Base-by-base conservation (phyloP, 495 filamentous ascomycete genomes). In the Neurospora sp. region DNA sequence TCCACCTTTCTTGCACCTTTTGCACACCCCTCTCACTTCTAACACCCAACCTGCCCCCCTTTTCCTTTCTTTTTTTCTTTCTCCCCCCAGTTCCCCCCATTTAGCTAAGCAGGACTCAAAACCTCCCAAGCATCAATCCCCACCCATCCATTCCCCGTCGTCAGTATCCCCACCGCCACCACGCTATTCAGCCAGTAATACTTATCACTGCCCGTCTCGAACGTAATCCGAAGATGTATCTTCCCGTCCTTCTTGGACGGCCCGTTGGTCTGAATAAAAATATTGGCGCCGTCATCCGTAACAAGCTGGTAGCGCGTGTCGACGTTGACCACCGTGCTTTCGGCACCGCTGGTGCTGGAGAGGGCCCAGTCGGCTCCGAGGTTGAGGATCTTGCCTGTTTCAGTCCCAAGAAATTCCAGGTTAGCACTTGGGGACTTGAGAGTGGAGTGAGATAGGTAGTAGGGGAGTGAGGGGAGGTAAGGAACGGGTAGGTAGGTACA, bases 361-460 rank as follows among this genome's bases (percentile, higher is more conserved):
- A 80, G 71, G 8, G 75, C 77, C 78, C 78, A 80, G 72, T 78
- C 78, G 9, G 78, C 78, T 40, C 78, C 78, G 35, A 79, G 76
- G 59, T 77, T 61, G 59, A 75, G 73, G n/a, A 79, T 72, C 35
- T 75, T 79, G 70, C 27, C 22, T 22, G 22, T 22, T 22, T 22
- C 22, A 1, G 22, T 22, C 22, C 22, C n/a, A 22, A 22, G 22
- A 22, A 22, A 22, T 22, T 22, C 22, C 22, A 22, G 22, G 22
- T 22, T 22, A 22, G 22, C 0, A 22, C 22, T 22, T 22, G 22
- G 22, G 1, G 22, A 22, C 22, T 22, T 22, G 22, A 22, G 22
- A 22, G 22, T 22, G 22, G 22, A 22, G 22, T 22, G 22, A 22
- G 22, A 22, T 22, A 22, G 22, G 22, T 22, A 22, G 22, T 22